Evolutionary conservation across 371 early-diverging fungal species (phyloP).

Genomic region (Mucor racemosus): DNA sequence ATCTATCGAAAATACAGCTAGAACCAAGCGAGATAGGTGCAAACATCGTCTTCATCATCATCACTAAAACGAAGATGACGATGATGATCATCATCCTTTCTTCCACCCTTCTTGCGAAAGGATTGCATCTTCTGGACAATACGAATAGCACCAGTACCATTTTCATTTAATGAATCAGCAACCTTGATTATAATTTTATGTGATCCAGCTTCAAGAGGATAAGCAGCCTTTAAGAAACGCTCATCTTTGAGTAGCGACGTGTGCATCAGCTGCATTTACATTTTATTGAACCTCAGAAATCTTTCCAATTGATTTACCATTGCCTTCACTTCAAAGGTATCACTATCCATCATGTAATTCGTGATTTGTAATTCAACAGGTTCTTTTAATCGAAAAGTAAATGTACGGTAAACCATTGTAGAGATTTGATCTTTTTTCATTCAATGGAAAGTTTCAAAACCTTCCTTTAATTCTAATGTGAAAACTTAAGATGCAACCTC

Average conservation of each 20-base stretch:
- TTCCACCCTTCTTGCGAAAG: slow-evolving; percentile 34
- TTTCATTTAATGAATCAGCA: slow-evolving; percentile 27
- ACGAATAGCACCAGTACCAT: slow-evolving; percentile 40
- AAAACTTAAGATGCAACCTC: neutral
- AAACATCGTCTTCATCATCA: too few species aligned
- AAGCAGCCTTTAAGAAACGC: neutral
- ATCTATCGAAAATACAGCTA: too few species aligned
- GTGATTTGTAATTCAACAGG: slow-evolving; percentile 40
- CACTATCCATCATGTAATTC: slow-evolving; percentile 42
- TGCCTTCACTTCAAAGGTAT: slow-evolving; percentile 37
- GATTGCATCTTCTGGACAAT: slow-evolving; percentile 36
- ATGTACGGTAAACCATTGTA: slow-evolving; percentile 28
- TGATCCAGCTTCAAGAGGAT: slow-evolving; percentile 25
- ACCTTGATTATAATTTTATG: slow-evolving; percentile 42
- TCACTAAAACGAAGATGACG: too few species aligned
- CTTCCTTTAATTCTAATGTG: slow-evolving; percentile 23
- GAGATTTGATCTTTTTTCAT: slow-evolving; percentile 13
- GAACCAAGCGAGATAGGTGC: too few species aligned
- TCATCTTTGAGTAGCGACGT: slow-evolving; percentile 8
- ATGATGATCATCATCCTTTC: too few species aligned
- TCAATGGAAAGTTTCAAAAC: slow-evolving; percentile 41
- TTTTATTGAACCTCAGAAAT: slow-evolving; percentile 23
- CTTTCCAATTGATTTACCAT: slow-evolving; percentile 30
- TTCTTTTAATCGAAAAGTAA: slow-evolving; percentile 31
- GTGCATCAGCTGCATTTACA: slow-evolving; percentile 13